Evolutionary conservation across 495 filamentous ascomycete genomes (phyloP), one percentile per base, ranked within the genome.

Genomic region (Polyplosphaeria fusca): DNA sequence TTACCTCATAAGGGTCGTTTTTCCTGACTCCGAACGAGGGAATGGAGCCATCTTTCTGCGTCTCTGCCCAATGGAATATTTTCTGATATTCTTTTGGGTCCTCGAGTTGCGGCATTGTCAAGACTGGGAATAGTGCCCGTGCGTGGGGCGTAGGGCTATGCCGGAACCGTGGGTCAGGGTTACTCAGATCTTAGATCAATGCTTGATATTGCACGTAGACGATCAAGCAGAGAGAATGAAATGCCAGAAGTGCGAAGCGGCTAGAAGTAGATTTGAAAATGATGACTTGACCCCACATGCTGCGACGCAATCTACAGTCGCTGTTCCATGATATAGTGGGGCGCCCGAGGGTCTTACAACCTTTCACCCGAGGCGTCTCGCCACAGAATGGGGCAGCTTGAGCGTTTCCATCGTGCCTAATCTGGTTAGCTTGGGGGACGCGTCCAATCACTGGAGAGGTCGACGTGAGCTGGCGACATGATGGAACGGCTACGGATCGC

Each of bases 41-140:
- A 27, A 65, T 57, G 19, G 45, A 22, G 0, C 57, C 62, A 61
- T 65, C 55, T 41, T 79, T 75, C 49, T 81, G 78, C 1, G 77
- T 80, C 64, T 80, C 77, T 11, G 77, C 77, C 78, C 78, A 79
- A 63, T 80, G 77, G 72, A 81, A 79, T 47, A 81, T 78, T 44
- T 78, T 74, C 60, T 80, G 77, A 64, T 79, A 81, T 50, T 80
- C 77, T 59, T 67, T 60, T 47, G 61, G 57, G 52, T 66, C 43
- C 24, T 61, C 54, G 13, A 66, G 35, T 32, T 48, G 23, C 14
- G 55, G 4, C 38, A 53, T 43, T 52, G 55, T 61, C 5, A 18
- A 47, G 47, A 27, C 27, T 1, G 22, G 14, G 26, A 37, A 27
- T 14, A 42, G 40, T 41, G 42, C 39, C 46, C 23, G 49, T 46